Base-by-base conservation (phyloP, 371 early-diverging fungal species). In the Gilbertella persicaria region DNA sequence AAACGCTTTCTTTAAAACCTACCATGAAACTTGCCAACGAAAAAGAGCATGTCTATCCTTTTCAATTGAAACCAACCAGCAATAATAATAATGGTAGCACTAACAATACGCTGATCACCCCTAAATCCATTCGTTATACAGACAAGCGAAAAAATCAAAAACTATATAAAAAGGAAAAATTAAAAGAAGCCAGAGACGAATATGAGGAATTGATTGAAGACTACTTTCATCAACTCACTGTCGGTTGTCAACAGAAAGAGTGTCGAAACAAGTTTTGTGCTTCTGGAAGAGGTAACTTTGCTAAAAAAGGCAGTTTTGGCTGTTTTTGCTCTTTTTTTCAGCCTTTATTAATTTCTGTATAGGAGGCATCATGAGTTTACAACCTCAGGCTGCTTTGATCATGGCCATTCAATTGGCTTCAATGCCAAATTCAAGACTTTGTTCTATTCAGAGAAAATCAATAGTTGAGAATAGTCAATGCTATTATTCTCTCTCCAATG, bases 391-490 rank as follows among this genome's bases (percentile, higher is more conserved):
- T 26, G 74, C 78, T 9, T 36, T 73, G 5, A 66, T 77, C n/a
- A 67, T 77, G 69, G 57, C 78, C 0, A 69, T 73, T 29, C 78
- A 77, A 30, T 60, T 77, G 9, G 73, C 78, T 17, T 69, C 73
- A 4, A 67, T 67, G 50, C 64, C 67, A 5, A 63, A 62, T 13
- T 55, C 53, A 21, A 67, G 68, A 23, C 48, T 68, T 9, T 73
- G 74, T 41, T 23, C 35, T 2, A 39, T n/a, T 21, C 20, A 41
- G 16, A 24, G 46, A 5, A 37, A 6, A 25, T 10, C 45, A 24
- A 19, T 14, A 12, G 13, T 5, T 33, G 9, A 19, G 37, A 20
- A 26, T n/a, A 44, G 39, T 19, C 0, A 26, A 25, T 1, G 21
- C 19, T 12, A 26, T 24, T 16, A 25, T 33, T 25, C 21, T 50